These are phyloP conservation scores for Boletales sp. DNA, from an alignment of 768 basidiomycete genomes.

Conservation along the genomic window DNA sequence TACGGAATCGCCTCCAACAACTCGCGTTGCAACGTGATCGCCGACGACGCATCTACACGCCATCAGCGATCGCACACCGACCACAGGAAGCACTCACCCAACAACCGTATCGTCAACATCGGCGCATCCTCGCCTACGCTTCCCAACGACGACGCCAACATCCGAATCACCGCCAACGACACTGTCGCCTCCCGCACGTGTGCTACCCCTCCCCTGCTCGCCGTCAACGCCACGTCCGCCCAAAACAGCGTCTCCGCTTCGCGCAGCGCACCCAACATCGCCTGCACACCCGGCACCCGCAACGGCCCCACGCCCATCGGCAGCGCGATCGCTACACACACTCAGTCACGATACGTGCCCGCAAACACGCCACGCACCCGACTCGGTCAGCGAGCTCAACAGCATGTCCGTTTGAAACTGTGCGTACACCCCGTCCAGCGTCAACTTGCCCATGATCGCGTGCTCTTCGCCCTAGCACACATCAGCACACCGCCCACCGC, in stretches of 20 bases:
- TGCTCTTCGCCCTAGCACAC: constrained; percentile 64
- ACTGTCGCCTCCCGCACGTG: constrained; percentile 73
- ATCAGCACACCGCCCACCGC: not conserved
- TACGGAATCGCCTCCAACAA: constrained; percentile 76
- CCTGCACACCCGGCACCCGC: constrained; percentile 46
- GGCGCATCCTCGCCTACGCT: constrained; percentile 48
- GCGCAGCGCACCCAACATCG: constrained; percentile 57
- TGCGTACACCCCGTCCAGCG: constrained; percentile 70
- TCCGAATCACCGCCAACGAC: constrained; percentile 65
- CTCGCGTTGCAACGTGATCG: constrained; percentile 81
- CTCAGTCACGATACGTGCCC: not conserved
- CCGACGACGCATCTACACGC: constrained; percentile 61
- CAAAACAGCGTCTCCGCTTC: constrained; percentile 71
- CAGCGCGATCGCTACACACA: constrained; percentile 66
- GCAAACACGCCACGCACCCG: constrained; percentile 52
- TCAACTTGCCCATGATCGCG: constrained; percentile 72
- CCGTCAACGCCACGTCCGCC: constrained; percentile 54
- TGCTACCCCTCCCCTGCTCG: constrained; percentile 57
- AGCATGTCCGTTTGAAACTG: constrained; percentile 86
- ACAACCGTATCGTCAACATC: constrained; percentile 54
- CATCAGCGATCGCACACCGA: not conserved
- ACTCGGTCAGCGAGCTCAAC: constrained; percentile 85
- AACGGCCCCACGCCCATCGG: constrained; percentile 64
- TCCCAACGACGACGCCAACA: constrained; percentile 81
- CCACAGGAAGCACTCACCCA: constrained; percentile 42